Conservation (phyloP, 2,329 filamentous ascomycete species). For the Paecilomyces variotii region DNA sequence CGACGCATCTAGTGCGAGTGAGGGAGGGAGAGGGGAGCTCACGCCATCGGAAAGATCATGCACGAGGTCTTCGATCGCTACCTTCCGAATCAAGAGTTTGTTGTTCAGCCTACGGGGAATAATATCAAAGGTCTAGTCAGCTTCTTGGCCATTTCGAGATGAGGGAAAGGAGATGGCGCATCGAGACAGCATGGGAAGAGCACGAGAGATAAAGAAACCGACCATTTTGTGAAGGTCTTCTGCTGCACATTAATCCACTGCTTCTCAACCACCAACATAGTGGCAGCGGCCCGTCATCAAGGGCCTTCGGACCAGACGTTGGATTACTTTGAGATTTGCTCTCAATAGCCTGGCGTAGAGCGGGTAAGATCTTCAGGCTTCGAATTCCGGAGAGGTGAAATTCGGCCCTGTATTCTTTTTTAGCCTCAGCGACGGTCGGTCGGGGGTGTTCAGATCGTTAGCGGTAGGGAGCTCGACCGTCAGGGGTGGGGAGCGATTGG, state of each 20-base stretch:
- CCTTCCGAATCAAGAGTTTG: constrained; percentile 70
- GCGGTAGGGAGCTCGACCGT: not conserved
- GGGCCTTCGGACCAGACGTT: constrained; percentile 10
- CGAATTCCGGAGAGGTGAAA: not conserved
- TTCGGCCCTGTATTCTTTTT: not conserved
- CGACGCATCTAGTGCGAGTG: not conserved
- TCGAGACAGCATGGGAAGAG: not conserved
- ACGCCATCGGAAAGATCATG: constrained; percentile 89
- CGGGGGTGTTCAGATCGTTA: not conserved
- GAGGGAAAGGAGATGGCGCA: not conserved
- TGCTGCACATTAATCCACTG: constrained; percentile 75
- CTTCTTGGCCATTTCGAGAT: not conserved
- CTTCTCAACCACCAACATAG: constrained; percentile 48
- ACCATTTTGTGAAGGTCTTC: constrained; percentile 99
- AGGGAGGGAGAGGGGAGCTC: constrained; percentile 35
- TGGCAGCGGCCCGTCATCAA: constrained; percentile 22
- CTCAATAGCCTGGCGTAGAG: constrained; percentile 9
- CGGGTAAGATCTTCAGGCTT: constrained; percentile 12
- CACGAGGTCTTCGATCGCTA: constrained; percentile 81
- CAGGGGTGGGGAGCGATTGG: not conserved
- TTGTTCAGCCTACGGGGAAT: constrained; percentile 70
- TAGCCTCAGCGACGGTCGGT: not conserved
- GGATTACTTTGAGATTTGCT: not conserved
- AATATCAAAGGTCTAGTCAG: not conserved
- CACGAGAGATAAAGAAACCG: not conserved